Evolutionary conservation across 2,329 filamentous ascomycete species (phyloP).

Genomic region (Botrytis porri): DNA sequence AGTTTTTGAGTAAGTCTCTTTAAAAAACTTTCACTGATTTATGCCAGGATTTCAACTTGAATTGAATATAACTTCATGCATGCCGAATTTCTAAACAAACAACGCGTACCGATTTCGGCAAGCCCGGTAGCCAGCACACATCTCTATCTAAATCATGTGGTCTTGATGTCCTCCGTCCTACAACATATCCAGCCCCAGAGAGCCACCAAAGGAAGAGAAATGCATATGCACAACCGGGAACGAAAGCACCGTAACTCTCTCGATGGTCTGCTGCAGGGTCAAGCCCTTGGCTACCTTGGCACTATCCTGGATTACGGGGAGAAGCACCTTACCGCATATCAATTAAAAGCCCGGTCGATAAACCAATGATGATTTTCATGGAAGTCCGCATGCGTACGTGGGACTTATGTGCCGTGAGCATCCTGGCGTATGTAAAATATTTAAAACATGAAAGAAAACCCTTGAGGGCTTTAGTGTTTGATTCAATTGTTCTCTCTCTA

Average conservation of each 20-base stretch:
- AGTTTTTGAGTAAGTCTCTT: neutral
- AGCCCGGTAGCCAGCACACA: neutral
- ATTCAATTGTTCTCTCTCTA: neutral
- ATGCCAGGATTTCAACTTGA: neutral
- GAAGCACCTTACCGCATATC: neutral
- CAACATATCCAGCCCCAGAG: neutral
- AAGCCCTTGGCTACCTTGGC: conserved; percentile 17
- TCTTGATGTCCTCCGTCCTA: neutral
- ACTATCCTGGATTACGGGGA: conserved; percentile 11
- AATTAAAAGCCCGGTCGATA: neutral
- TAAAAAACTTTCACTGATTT: neutral
- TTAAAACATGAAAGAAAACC: conserved; percentile 1
- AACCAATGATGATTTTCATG: neutral
- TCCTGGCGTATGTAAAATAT: neutral
- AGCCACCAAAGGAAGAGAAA: neutral
- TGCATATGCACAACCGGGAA: conserved; percentile 5
- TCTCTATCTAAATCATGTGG: neutral
- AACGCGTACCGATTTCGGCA: neutral
- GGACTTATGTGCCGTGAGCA: neutral
- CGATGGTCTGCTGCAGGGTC: neutral
- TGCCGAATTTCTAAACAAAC: no score
- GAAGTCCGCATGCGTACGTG: conserved; percentile 7
- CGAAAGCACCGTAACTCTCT: neutral
- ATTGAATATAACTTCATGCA: neutral
- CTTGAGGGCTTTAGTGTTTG: no score